phyloP scores from a whole-genome alignment of 352 stramenopile species.

The Chrysophaeum taylorii region DNA sequence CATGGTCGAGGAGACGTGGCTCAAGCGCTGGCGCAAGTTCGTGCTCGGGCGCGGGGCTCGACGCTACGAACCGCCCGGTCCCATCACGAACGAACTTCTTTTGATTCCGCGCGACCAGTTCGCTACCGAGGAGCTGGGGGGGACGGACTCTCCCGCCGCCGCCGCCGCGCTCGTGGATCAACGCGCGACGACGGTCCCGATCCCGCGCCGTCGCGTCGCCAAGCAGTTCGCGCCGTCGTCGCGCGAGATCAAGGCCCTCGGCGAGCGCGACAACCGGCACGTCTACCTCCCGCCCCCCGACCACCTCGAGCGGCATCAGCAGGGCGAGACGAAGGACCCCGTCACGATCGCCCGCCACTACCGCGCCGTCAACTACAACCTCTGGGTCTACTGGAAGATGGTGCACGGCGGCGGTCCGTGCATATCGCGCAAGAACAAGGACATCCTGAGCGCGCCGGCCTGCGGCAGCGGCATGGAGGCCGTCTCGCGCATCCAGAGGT shows the following conservation, averaged over 20 bases:
- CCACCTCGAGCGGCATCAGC: neutral
- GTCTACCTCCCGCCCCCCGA: neutral
- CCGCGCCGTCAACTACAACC: slow-evolving; percentile 28
- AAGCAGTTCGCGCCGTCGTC: neutral
- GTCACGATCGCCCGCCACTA: slow-evolving; percentile 25
- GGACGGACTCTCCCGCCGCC: too few relatives aligned
- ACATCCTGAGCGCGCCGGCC: slow-evolving; percentile 2
- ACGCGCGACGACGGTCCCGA: neutral
- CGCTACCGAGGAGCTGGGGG: slow-evolving; percentile 8
- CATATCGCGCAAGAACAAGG: slow-evolving; percentile 3
- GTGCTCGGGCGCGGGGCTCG: slow-evolving; percentile 25
- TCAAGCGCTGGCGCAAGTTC: slow-evolving; percentile 31
- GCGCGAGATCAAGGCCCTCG: neutral
- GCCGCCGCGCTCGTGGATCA: too few relatives aligned
- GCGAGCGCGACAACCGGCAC: neutral
- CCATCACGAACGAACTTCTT: slow-evolving; percentile 24
- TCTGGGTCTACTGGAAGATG: slow-evolving; percentile 28
- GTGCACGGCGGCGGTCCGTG: slow-evolving; percentile 14
- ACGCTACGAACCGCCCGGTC: slow-evolving; percentile 25
- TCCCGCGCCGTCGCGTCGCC: neutral
- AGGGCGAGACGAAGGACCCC: neutral
- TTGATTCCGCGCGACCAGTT: slow-evolving; percentile 3
- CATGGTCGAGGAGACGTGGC: slow-evolving; percentile 26
- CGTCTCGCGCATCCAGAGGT: slow-evolving; percentile 19
- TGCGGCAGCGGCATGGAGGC: slow-evolving; percentile 10